Conservation (phyloP, 179 eudicot genomes). For the Pouteria campechiana region DNA sequence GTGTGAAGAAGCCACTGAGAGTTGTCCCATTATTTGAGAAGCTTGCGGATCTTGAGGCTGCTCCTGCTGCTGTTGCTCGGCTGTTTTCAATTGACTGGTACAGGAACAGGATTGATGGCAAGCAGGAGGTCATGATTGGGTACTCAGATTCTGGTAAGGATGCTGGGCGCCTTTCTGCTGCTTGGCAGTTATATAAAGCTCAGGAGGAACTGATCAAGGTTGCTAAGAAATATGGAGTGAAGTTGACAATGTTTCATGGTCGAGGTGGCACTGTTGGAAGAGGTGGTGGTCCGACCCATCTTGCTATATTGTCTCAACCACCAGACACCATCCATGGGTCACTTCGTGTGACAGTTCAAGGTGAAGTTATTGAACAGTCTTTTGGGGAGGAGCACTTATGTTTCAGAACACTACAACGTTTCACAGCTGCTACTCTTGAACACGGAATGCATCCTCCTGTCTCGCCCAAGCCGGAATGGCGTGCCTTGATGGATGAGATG, state of each 20-base stretch:
- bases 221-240: conserved; percentile 68
- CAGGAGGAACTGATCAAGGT: conserved; percentile 91
- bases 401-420: conserved; percentile 82
- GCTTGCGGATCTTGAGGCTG: conserved; percentile 78
- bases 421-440: conserved; percentile 89
- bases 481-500: conserved; percentile 75
- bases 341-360: conserved; percentile 88
- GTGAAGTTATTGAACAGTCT: conserved; percentile 92
- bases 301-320: conserved; percentile 93
- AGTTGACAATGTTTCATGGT: conserved; percentile 89
- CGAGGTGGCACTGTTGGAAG: conserved; percentile 96
- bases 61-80: conserved; percentile 84
- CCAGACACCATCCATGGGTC: conserved; percentile 86
- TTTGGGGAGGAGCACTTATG: conserved; percentile 95
- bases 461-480: conserved; percentile 91
- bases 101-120: conserved; percentile 57
- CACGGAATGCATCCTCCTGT: conserved; percentile 92
- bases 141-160: conserved; percentile 96
- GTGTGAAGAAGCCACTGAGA: conserved; percentile 58
- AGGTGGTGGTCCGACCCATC: conserved; percentile 97
- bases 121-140: conserved; percentile 96
- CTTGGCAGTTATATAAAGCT: conserved; percentile 90
- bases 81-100: conserved; percentile 94
- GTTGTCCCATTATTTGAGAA: conserved; percentile 95
- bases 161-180: conserved; percentile 89